These are phyloP conservation scores for Wickerhamomyces mucosus DNA, from an alignment of 805 yeast genomes.

Conservation along the genomic window DNA sequence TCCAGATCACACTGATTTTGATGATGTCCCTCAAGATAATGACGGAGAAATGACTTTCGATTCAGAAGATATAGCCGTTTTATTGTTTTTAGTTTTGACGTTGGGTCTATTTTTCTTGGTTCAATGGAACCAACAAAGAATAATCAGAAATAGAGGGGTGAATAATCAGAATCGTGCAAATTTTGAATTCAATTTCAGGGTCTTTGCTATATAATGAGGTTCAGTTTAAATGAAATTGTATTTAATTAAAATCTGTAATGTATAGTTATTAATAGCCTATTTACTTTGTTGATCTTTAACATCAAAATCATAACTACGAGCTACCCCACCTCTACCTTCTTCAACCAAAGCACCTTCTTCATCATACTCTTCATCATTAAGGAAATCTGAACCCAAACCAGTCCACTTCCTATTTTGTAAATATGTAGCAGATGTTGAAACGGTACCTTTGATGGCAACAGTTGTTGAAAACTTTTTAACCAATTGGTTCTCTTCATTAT, in stretches of 20 bases:
- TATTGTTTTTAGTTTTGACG: constrained; percentile 7
- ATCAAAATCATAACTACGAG: constrained; percentile 67
- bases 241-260: too few relatives aligned
- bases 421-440: constrained; percentile 78
- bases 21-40: constrained; percentile 1
- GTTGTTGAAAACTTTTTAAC: constrained; percentile 49
- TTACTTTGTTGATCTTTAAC: constrained; percentile 4
- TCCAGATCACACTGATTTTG: background rate
- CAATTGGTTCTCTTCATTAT: constrained; percentile 28
- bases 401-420: constrained; percentile 75
- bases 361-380: constrained; percentile 28
- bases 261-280: too few relatives aligned
- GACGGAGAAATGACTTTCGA: constrained; percentile 2
- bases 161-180: constrained; percentile 6
- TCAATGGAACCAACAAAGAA: constrained; percentile 9
- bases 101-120: constrained; percentile 7
- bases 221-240: background rate
- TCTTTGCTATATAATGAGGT: constrained; percentile 11
- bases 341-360: constrained; percentile 67
- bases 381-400: constrained; percentile 83
- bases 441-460: constrained; percentile 63
- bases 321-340: constrained; percentile 80
- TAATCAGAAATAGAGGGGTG: constrained; percentile 6
- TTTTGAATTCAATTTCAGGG: constrained; percentile 12
- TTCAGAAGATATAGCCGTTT: constrained; percentile 6